phyloP scores from a whole-genome alignment of 768 basidiomycete species.

The Boletus patriciae region DNA sequence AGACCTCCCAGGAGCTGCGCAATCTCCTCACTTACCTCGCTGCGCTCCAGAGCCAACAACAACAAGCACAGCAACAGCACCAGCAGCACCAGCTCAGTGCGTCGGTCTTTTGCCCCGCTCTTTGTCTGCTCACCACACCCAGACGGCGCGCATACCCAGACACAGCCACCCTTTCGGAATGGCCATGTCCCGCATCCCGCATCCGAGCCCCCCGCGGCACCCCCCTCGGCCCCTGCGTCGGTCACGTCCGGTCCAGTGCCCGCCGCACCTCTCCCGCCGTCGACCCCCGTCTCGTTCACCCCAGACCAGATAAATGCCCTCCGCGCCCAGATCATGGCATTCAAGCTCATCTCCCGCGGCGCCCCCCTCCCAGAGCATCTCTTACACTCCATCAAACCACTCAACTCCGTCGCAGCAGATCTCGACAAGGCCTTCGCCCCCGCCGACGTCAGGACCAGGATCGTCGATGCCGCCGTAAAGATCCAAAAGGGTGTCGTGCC shows the following conservation, averaged over 20 bases:
- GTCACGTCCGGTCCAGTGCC: constrained; percentile 53
- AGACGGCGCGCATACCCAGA: constrained; percentile 28
- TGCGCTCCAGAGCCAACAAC: constrained; percentile 29
- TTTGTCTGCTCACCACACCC: constrained; percentile 26
- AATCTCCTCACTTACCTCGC: constrained; percentile 41
- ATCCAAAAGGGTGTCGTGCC: constrained; percentile 54
- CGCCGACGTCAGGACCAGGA: constrained; percentile 56
- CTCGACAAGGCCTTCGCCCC: constrained; percentile 66
- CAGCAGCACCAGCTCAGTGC: constrained; percentile 36
- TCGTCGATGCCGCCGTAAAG: constrained; percentile 77
- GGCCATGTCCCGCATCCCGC: constrained; percentile 43
- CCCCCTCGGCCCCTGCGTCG: constrained; percentile 33
- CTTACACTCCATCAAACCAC: constrained; percentile 67
- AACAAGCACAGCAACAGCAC: constrained; percentile 28
- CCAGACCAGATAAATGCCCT: constrained; percentile 71
- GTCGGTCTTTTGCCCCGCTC: constrained; percentile 5
- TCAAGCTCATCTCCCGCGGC: constrained; percentile 67
- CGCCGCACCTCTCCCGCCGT: constrained; percentile 52
- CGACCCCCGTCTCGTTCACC: constrained; percentile 78
- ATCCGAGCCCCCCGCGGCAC: constrained; percentile 23
- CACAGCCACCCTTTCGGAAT: constrained; percentile 42
- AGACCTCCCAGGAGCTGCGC: constrained; percentile 45
- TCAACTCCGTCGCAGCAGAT: constrained; percentile 58
- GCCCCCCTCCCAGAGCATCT: constrained; percentile 67
- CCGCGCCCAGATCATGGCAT: constrained; percentile 82